phyloP scores from a whole-genome alignment of 257 asterid species.

The Solanum bulbocastanum region DNA sequence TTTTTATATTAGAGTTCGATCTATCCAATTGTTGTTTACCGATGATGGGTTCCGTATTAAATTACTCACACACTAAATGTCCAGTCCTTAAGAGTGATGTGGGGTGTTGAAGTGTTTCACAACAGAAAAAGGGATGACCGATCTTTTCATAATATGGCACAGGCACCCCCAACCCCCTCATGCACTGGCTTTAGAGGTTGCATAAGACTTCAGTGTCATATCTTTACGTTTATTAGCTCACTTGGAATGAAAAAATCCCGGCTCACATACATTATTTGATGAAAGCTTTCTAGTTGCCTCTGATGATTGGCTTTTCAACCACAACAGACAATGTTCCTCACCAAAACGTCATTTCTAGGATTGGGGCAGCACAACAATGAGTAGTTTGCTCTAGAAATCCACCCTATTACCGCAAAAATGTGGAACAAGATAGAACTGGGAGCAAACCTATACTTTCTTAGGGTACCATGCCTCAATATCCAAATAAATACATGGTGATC shows the following conservation, averaged over 20 bases:
- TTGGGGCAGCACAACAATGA: background rate
- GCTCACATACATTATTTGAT: background rate
- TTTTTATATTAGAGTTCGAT: background rate
- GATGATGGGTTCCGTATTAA: too few species aligned
- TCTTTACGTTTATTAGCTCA: too few species aligned
- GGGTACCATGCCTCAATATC: background rate
- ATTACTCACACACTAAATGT: background rate
- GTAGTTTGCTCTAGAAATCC: background rate
- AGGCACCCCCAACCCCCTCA: background rate
- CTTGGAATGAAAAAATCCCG: background rate
- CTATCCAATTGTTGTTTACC: too few species aligned
- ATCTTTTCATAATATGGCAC: background rate
- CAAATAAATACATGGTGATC: too few species aligned
- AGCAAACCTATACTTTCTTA: background rate
- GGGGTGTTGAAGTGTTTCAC: background rate
- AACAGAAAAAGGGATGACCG: background rate
- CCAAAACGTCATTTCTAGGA: background rate
- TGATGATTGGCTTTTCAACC: background rate
- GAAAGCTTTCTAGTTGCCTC: background rate
- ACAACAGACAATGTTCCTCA: background rate
- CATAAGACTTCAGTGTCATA: background rate
- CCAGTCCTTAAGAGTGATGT: background rate
- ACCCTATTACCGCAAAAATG: background rate
- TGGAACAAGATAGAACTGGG: background rate
- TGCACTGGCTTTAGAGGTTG: background rate